phyloP scores from a whole-genome alignment of 768 basidiomycete species.

The Podaxis sp. region DNA sequence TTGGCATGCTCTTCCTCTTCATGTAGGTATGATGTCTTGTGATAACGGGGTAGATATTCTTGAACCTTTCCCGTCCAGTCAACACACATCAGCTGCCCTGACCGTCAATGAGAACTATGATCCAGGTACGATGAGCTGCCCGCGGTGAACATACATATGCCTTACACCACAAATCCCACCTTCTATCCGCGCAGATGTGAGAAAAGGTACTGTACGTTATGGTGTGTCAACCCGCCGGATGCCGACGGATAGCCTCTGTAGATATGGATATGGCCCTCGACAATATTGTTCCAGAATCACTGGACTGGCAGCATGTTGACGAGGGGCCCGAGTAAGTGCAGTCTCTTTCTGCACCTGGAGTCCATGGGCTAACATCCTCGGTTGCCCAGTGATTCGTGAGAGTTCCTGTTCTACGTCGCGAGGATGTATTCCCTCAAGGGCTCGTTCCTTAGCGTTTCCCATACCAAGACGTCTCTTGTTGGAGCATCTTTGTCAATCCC shows the following conservation, averaged over 20 bases:
- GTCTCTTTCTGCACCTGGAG: not conserved
- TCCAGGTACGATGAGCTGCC: slow-evolving; percentile 45
- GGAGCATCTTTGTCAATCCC: slow-evolving; percentile 83
- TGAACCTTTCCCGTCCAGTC: slow-evolving; percentile 20
- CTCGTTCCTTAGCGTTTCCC: slow-evolving; percentile 67
- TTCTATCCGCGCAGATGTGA: slow-evolving; percentile 27
- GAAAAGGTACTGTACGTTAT: slow-evolving; percentile 27
- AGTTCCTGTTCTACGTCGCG: slow-evolving; percentile 4
- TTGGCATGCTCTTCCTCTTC: slow-evolving; percentile 88
- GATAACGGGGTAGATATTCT: not conserved
- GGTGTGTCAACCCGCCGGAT: too few relatives aligned
- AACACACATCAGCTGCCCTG: slow-evolving; percentile 77
- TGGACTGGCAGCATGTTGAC: slow-evolving; percentile 85
- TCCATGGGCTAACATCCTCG: slow-evolving; percentile 4
- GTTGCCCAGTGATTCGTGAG: slow-evolving; percentile 70
- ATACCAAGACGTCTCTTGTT: slow-evolving; percentile 86
- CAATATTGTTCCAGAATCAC: slow-evolving; percentile 78
- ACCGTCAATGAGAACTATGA: slow-evolving; percentile 93
- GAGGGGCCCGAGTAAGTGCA: slow-evolving; percentile 85
- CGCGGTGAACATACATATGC: not conserved
- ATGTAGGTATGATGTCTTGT: slow-evolving; percentile 50
- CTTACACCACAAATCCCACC: slow-evolving; percentile 29
- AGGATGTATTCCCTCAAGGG: not conserved
- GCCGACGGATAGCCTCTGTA: slow-evolving; percentile 25
- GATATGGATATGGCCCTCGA: slow-evolving; percentile 98